Evolutionary conservation across 805 yeast species (phyloP).

Genomic region (Ogataea saltuana): DNA sequence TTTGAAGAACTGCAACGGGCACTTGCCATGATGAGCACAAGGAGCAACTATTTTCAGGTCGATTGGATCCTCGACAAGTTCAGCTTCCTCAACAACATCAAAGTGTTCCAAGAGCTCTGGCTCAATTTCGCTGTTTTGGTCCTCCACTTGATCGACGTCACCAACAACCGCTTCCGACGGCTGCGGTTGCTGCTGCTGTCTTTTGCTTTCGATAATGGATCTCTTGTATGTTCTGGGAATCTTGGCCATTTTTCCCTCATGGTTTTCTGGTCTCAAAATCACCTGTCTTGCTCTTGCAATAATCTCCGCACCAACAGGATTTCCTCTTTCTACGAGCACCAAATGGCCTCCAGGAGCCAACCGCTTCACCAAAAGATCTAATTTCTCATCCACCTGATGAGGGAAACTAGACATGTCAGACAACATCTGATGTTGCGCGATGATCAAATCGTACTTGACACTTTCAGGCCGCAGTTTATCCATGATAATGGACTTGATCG

Average conservation of each 20-base stretch:
- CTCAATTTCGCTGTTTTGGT: slow-evolving; percentile 27
- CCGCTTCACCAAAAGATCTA: slow-evolving; percentile 58
- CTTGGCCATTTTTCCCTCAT: slow-evolving; percentile 54
- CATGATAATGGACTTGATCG: slow-evolving; percentile 55
- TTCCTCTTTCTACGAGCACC: slow-evolving; percentile 84
- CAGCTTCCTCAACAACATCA: slow-evolving; percentile 23
- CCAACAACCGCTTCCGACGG: neutral
- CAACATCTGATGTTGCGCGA: slow-evolving; percentile 77
- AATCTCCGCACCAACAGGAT: slow-evolving; percentile 83
- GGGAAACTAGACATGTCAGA: slow-evolving; percentile 63
- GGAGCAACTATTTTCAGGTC: slow-evolving; percentile 79
- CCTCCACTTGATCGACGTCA: slow-evolving; percentile 24
- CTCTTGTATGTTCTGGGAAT: slow-evolving; percentile 69
- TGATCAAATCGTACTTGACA: slow-evolving; percentile 73
- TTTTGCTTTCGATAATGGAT: slow-evolving; percentile 40
- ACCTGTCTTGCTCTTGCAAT: slow-evolving; percentile 89
- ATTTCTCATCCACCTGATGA: slow-evolving; percentile 65
- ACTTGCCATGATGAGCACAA: slow-evolving; percentile 81
- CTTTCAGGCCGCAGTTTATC: slow-evolving; percentile 50
- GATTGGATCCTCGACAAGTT: slow-evolving; percentile 31
- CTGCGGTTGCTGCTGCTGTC: slow-evolving; percentile 28
- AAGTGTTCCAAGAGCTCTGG: slow-evolving; percentile 29
- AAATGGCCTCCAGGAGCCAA: slow-evolving; percentile 79
- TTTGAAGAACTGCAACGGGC: slow-evolving; percentile 82
- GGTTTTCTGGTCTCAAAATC: slow-evolving; percentile 81